Evolutionary conservation across 2,329 filamentous ascomycete genomes (phyloP).

Genomic region (Stemphylium lycopersici): DNA sequence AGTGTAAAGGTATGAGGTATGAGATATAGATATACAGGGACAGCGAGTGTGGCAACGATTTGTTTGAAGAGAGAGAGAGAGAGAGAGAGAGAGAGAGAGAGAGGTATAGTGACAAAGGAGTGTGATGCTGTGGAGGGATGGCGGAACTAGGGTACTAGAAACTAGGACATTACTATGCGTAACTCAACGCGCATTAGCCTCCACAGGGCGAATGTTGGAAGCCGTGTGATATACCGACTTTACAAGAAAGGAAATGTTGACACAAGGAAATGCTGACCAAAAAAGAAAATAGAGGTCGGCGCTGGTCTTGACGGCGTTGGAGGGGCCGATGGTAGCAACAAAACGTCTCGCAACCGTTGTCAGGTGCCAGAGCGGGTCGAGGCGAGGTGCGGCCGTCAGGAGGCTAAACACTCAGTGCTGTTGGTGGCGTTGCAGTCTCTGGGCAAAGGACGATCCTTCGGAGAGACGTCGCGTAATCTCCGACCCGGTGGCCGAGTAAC

Average conservation of each 20-base stretch:
- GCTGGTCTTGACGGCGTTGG: conserved; percentile 1
- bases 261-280: conserved; percentile 8
- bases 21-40: conserved; percentile 18
- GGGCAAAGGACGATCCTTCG: conserved; percentile 8
- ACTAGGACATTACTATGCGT: conserved; percentile 43
- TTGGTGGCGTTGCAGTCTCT: conserved; percentile 10
- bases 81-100: neutral
- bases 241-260: conserved; percentile 12
- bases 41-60: conserved; percentile 17
- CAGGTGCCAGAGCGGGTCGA: neutral
- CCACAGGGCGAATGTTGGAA: conserved; percentile 21
- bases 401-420: conserved; percentile 7
- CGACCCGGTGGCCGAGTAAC: conserved; percentile 5
- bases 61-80: neutral
- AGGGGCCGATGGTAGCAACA: neutral
- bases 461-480: conserved; percentile 8
- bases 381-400: neutral
- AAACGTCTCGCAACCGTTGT: neutral
- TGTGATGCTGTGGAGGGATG: conserved; percentile 25
- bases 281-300: conserved; percentile 6
- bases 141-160: conserved; percentile 36
- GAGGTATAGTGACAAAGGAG: conserved; percentile 13
- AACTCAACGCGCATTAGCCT: conserved; percentile 34
- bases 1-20: conserved; percentile 10
- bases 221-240: conserved; percentile 7